Evolutionary conservation across 2,329 filamentous ascomycete genomes (phyloP).

Genomic region (Alternaria brassicae): DNA sequence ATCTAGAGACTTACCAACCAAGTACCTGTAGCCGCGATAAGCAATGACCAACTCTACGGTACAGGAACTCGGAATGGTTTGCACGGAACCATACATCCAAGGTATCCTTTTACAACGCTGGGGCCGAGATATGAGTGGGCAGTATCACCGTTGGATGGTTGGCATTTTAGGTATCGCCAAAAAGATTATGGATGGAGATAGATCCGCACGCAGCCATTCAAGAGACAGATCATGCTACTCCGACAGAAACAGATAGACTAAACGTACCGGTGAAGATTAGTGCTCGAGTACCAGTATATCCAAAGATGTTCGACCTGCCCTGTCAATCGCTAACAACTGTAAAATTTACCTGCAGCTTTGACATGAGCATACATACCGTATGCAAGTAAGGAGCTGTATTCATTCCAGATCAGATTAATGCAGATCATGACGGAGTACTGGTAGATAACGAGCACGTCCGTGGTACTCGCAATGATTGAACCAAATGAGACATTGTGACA

Average conservation of each 20-base stretch:
- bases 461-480: not conserved
- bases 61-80: conserved; percentile 28
- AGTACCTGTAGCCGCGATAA: conserved; percentile 35
- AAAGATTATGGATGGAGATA: conserved; percentile 28
- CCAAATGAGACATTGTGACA: too few species aligned
- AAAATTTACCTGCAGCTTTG: not conserved
- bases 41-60: conserved; percentile 28
- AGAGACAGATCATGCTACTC: not conserved
- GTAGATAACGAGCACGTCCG: not conserved
- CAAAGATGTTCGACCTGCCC: not conserved
- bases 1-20: conserved; percentile 24
- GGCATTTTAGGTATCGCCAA: too few species aligned
- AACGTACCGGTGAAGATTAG: conserved; percentile 5
- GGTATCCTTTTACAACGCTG: conserved; percentile 24
- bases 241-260: conserved; percentile 10
- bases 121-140: conserved; percentile 28
- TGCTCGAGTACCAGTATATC: not conserved
- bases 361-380: not conserved
- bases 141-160: too few species aligned
- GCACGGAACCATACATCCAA: conserved; percentile 26
- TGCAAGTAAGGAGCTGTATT: not conserved
- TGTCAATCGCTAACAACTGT: not conserved
- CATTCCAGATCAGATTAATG: not conserved
- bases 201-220: conserved; percentile 4
- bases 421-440: too few species aligned